These are phyloP conservation scores for Coniochaeta sp. DNA, from an alignment of 2,329 filamentous ascomycete species.

Conservation along the genomic window DNA sequence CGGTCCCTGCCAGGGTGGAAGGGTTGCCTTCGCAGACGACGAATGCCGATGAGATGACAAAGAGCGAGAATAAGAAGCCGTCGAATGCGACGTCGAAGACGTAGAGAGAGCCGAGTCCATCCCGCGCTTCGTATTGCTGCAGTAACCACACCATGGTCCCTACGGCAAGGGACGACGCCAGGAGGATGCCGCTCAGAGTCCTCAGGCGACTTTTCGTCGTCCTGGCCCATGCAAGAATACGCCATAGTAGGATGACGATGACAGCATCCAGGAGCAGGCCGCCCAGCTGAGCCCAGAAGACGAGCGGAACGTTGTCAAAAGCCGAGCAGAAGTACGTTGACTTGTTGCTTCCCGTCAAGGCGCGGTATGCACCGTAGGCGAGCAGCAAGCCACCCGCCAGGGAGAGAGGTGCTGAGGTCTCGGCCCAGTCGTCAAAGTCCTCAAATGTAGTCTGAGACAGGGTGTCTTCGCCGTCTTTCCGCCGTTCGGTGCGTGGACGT, in stretches of 20 bases:
- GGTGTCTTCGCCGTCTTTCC: constrained; percentile 37
- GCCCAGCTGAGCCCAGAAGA: constrained; percentile 33
- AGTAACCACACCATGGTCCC: constrained; percentile 17
- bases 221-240: constrained; percentile 42
- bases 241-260: constrained; percentile 42
- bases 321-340: constrained; percentile 47
- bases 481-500: constrained; percentile 17
- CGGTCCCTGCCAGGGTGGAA: constrained; percentile 30
- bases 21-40: constrained; percentile 40
- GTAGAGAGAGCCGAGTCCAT: constrained; percentile 28
- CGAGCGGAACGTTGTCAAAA: constrained; percentile 28
- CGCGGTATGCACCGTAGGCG: constrained; percentile 33
- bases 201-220: constrained; percentile 39
- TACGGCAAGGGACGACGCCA: constrained; percentile 30
- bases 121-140: constrained; percentile 22
- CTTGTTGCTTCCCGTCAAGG: constrained; percentile 26
- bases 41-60: constrained; percentile 36
- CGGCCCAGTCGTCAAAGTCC: constrained; percentile 40
- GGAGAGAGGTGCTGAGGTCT: constrained; percentile 29
- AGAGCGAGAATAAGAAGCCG: constrained; percentile 34
- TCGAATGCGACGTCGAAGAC: constrained; percentile 41
- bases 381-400: constrained; percentile 30
- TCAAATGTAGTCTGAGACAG: constrained; percentile 37
- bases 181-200: constrained; percentile 34
- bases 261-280: constrained; percentile 38